Conservation (phyloP, 495 filamentous ascomycete species). For the Penicillium nucicola region DNA sequence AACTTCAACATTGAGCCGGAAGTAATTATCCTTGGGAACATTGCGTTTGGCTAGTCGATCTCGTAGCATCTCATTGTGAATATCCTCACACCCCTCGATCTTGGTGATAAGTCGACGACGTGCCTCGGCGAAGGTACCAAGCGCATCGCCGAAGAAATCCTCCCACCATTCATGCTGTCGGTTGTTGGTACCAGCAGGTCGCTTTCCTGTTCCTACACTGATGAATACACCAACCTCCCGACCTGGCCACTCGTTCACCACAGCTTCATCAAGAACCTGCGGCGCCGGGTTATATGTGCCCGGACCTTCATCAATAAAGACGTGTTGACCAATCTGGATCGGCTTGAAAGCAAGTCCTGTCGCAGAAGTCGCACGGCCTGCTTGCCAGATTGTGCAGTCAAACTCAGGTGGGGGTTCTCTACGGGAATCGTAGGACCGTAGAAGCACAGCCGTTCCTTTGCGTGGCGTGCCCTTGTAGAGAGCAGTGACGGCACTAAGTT, state of each 20-base stretch:
- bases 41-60: constrained; percentile 73
- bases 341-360: constrained; percentile 94
- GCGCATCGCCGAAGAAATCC: constrained; percentile 69
- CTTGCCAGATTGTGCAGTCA: constrained; percentile 93
- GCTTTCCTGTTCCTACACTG: constrained; percentile 88
- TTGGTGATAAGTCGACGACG: constrained; percentile 77
- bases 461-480: constrained; percentile 78
- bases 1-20: constrained; percentile 94
- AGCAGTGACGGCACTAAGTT: constrained; percentile 76
- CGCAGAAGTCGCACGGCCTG: constrained; percentile 89
- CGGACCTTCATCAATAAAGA: constrained; percentile 89
- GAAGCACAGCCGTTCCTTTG: constrained; percentile 62
- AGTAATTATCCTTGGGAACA: constrained; percentile 89
- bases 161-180: constrained; percentile 84
- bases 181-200: constrained; percentile 67
- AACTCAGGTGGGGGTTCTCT: constrained; percentile 86
- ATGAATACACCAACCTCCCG: constrained; percentile 86
- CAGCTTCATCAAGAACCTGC: constrained; percentile 82
- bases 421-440: constrained; percentile 92
- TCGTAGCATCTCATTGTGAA: constrained; percentile 76
- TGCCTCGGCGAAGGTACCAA: constrained; percentile 86
- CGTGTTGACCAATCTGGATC: constrained; percentile 86
- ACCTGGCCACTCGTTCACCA: constrained; percentile 90
- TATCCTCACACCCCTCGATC: constrained; percentile 92
- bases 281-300: constrained; percentile 92